These are phyloP conservation scores for Dendrobium catenatum DNA, from an alignment of 106 monocot species.

Conservation along the genomic window DNA sequence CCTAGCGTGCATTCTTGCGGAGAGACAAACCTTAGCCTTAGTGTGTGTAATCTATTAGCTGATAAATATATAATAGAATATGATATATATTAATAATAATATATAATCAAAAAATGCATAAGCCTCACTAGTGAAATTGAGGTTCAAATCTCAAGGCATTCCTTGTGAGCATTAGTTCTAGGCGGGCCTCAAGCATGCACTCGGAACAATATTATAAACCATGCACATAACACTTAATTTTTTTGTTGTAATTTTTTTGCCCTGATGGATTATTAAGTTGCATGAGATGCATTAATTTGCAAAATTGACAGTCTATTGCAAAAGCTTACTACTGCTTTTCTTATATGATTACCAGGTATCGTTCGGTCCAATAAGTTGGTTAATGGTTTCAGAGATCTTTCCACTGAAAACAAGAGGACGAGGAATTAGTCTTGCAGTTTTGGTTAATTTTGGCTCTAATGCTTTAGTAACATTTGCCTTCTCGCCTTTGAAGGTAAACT, in stretches of 20 bases:
- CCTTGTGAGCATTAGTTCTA: no score
- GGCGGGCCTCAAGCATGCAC: no score
- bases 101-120: no score
- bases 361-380: constrained; percentile 98
- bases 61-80: no score
- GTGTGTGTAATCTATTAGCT: no score
- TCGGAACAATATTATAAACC: no score
- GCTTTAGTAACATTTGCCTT: constrained; percentile 98
- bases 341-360: constrained; percentile 56
- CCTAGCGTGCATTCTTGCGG: no score
- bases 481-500: constrained; percentile 67
- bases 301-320: neutral
- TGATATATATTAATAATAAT: no score
- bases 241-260: neutral
- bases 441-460: constrained; percentile 87
- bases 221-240: no score
- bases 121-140: no score
- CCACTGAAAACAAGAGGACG: constrained; percentile 87
- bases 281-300: neutral
- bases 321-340: neutral
- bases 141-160: no score
- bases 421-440: constrained; percentile 93
- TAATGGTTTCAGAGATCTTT: constrained; percentile 97
- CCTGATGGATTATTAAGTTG: neutral
- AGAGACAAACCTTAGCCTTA: no score